Evolutionary conservation across 164 flowering plant species (phyloP), one percentile per base, ranked within the genome.

Genomic region (Piper longum): DNA sequence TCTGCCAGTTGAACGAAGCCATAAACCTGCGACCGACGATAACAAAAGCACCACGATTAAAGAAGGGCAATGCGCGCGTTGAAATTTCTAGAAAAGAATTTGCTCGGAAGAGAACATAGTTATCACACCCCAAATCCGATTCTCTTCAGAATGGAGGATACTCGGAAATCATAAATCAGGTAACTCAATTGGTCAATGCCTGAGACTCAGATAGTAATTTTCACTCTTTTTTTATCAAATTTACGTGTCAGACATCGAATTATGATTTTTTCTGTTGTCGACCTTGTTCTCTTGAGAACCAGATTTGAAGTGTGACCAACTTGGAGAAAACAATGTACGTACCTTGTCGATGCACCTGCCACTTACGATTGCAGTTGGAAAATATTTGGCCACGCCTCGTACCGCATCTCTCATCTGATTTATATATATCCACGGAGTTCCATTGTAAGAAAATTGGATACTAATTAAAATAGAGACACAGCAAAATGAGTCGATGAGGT

Each of bases 261-360:
- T 26, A 1, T 26, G 36, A 26, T 26, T 26, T 26, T 26, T 26
- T 26, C n/a, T n/a, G 2, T 26, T 26, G 36, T 26, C 36, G 36
- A 26, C 2, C 36, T 26, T 26, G 36, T 26, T 26, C 36, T 26
- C 36, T 26, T 26, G 36, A 26, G 36, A 26, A 26, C 36, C 36
- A 26, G 36, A 26, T 26, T 26, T 26, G 36, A n/a, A 57, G 8
- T 4, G 19, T 17, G 40, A 4, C 17, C 39, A 57, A 60, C 17
- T 16, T 41, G 3, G 36, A 7, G 5, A 36, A 41, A 8, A 13
- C 40, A 57, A 39, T 9, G 59, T 77, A 77, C 73, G 79, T 74
- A 86, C 92, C 84, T 84, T 86, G 77, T 80, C 87, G 65, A 83
- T 76, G 77, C 91, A 83, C 60, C 96, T 82, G 43, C 96, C 96